Percentiles rank a stretch among this genome's conserved stretches.
These are phyloP conservation scores for Colletotrichum phormii DNA, from an alignment of 2,329 filamentous ascomycete genomes.

Conservation along the genomic window DNA sequence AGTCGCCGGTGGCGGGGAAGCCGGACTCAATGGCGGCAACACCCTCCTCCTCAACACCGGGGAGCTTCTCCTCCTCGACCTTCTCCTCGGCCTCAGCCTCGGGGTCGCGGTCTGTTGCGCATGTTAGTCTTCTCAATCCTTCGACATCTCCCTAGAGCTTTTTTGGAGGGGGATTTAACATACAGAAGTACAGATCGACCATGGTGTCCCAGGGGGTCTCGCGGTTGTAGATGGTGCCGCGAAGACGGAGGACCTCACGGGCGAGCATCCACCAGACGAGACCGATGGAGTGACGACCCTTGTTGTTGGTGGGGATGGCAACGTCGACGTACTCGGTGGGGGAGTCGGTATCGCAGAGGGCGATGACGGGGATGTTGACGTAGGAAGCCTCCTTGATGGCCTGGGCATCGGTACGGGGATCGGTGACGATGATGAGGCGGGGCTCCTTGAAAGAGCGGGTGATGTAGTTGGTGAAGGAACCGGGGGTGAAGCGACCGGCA, in stretches of 20 bases:
- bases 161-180: conserved; percentile 44
- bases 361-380: conserved; percentile 99
- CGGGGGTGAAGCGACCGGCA: conserved; percentile 99
- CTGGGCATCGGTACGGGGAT: conserved; percentile 99
- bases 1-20: conserved; percentile 80
- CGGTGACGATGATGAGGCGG: conserved; percentile 98
- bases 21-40: conserved; percentile 81
- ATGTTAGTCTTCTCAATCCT: not conserved
- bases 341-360: conserved; percentile 98
- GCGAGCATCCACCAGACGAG: conserved; percentile 99
- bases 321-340: conserved; percentile 99
- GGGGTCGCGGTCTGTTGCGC: conserved; percentile 84
- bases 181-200: conserved; percentile 99
- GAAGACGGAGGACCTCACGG: conserved; percentile 99
- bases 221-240: conserved; percentile 94
- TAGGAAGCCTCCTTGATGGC: conserved; percentile 99
- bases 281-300: conserved; percentile 99
- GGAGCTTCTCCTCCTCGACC: conserved; percentile 90
- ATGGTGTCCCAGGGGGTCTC: conserved; percentile 99
- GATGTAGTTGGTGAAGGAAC: conserved; percentile 99
- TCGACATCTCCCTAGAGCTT: not conserved
- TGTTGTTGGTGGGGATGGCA: conserved; percentile 99
- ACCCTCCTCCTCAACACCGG: conserved; percentile 87
- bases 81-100: conserved; percentile 99
- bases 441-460: conserved; percentile 99